Conservation (phyloP, 768 basidiomycete genomes). For the Collybia sordida region DNA sequence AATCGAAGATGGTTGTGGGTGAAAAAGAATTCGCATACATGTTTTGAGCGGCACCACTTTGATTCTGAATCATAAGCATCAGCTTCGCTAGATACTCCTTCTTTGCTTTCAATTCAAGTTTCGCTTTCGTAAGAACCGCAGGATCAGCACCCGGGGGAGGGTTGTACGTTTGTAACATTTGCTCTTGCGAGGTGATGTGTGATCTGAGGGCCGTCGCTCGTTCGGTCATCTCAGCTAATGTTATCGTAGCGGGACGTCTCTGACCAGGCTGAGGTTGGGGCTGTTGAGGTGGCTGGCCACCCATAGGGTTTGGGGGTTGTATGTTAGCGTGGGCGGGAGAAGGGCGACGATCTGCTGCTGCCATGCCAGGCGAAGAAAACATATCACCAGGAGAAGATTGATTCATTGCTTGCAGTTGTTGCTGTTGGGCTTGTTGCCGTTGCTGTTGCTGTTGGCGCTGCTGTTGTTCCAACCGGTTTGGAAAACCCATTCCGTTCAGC, state of each 20-base stretch:
- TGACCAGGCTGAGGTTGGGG: constrained; percentile 5
- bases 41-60: constrained; percentile 23
- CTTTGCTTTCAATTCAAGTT: constrained; percentile 25
- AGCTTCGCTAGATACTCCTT: constrained; percentile 42
- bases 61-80: constrained; percentile 19
- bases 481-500: constrained; percentile 40
- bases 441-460: constrained; percentile 22
- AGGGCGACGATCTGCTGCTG: constrained; percentile 39
- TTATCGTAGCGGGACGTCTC: background rate
- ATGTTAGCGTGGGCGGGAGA: constrained; percentile 43
- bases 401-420: constrained; percentile 29
- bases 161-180: constrained; percentile 7
- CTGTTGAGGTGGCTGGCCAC: constrained; percentile 10
- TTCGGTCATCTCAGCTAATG: constrained; percentile 13
- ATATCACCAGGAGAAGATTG: constrained; percentile 41
- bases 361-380: constrained; percentile 48
- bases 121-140: constrained; percentile 19
- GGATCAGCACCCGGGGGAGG: constrained; percentile 13
- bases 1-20: background rate
- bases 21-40: constrained; percentile 27
- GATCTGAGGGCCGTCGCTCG: constrained; percentile 8
- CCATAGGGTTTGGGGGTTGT: constrained; percentile 19
- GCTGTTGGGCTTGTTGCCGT: constrained; percentile 13
- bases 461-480: constrained; percentile 21
- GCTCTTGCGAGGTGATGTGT: constrained; percentile 9